A percentile compares a stretch with the other conserved stretches of the same genome.
Conservation (phyloP, 2,329 filamentous ascomycete genomes). For the Colletotrichum lentis region DNA sequence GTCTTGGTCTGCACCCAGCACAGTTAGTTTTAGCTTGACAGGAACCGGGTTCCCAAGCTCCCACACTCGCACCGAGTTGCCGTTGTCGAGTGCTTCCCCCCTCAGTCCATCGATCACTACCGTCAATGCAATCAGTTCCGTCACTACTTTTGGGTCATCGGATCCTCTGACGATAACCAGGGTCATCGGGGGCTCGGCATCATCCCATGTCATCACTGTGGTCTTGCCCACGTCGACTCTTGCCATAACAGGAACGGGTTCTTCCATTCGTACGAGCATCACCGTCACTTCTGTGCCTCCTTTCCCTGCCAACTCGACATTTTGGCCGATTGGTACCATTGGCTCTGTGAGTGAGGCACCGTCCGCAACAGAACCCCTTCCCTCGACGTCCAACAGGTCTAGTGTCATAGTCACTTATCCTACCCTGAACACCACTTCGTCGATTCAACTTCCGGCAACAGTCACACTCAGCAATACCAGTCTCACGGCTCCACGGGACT, state of each 20-base stretch:
- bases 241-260: not conserved
- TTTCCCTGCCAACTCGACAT: slow-evolving; percentile 17
- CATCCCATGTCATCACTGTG: not conserved
- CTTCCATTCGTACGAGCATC: not conserved
- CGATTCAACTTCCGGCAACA: not conserved
- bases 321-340: slow-evolving; percentile 14
- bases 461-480: not conserved
- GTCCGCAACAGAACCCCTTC: not conserved
- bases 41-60: not conserved
- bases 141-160: not conserved
- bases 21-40: not conserved
- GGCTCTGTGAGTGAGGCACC: slow-evolving; percentile 19
- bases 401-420: not conserved
- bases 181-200: not conserved
- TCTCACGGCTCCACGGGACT: slow-evolving; percentile 7
- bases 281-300: not conserved
- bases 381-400: slow-evolving; percentile 8
- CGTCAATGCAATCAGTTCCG: not conserved
- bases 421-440: slow-evolving; percentile 8
- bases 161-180: no score
- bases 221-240: not conserved
- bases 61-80: not conserved
- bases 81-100: not conserved
- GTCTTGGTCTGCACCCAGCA: not conserved
- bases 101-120: not conserved